Evolutionary conservation across 345 rosid genomes (phyloP).

Genomic region (Orychophragmus violaceus): DNA sequence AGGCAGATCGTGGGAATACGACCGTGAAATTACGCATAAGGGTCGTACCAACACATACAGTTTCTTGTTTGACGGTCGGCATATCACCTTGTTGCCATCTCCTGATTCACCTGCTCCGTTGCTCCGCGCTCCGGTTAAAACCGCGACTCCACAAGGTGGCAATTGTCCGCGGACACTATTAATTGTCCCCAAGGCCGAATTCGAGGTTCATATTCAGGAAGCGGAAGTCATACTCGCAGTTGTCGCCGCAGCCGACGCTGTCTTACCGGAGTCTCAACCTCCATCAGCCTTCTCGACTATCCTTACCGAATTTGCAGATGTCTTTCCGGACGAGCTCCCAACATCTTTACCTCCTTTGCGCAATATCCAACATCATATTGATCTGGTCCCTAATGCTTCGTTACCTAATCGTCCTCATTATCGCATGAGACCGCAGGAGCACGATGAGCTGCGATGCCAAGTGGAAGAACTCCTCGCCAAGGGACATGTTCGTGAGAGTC

Average conservation of each 20-base stretch:
- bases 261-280: not conserved
- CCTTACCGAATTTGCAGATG: not conserved
- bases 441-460: not conserved
- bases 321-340: not conserved
- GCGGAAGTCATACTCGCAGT: no score
- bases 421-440: not conserved
- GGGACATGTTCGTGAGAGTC: not conserved
- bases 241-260: not conserved
- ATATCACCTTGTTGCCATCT: not conserved
- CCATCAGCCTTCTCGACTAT: no score
- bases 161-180: no score
- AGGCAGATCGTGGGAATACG: not conserved
- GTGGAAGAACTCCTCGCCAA: not conserved
- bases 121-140: not conserved
- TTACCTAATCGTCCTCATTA: not conserved
- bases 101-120: not conserved
- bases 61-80: not conserved
- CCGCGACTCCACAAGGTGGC: not conserved
- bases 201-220: no score
- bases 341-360: not conserved
- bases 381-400: not conserved
- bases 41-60: not conserved
- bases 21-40: not conserved
- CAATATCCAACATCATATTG: not conserved
- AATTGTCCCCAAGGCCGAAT: no score